phyloP scores from a whole-genome alignment of 371 early-diverging fungal genomes.

The Apophysomyces variabilis region DNA sequence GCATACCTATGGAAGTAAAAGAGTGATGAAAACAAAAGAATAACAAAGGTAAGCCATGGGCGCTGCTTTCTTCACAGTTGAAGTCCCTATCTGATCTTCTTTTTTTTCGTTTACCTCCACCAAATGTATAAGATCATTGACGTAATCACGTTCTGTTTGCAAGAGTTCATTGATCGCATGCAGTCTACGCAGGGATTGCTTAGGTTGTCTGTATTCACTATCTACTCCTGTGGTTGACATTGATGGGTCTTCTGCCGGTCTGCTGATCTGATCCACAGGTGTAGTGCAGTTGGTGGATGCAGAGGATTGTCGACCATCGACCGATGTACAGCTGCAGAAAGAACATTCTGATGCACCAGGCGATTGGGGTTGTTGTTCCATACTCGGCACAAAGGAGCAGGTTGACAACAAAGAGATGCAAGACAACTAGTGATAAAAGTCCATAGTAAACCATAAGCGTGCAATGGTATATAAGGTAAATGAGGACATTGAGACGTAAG shows the following conservation, averaged over 20 bases:
- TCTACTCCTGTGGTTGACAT: conserved; percentile 12
- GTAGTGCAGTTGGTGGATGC: conserved; percentile 21
- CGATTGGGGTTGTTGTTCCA: conserved; percentile 7
- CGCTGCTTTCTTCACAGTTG: too few species aligned
- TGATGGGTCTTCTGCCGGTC: conserved; percentile 10
- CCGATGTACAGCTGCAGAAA: conserved; percentile 26
- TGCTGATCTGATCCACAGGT: conserved; percentile 17
- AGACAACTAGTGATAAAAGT: background rate
- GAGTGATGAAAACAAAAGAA: background rate
- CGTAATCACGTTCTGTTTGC: conserved; percentile 54
- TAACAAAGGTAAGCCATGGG: conserved; percentile 3
- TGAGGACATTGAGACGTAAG: too few species aligned
- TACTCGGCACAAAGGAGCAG: background rate
- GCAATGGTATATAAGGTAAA: too few species aligned
- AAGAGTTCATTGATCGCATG: conserved; percentile 50
- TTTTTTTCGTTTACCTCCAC: conserved; percentile 35
- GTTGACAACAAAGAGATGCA: background rate
- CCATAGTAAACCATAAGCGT: background rate
- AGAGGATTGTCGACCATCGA: conserved; percentile 12
- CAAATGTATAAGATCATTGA: conserved; percentile 38
- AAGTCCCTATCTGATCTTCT: too few species aligned
- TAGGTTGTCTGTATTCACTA: conserved; percentile 22
- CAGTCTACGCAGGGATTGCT: conserved; percentile 30
- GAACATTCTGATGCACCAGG: conserved; percentile 19
- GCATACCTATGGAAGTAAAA: conserved; percentile 28